These are phyloP conservation scores for Pseudogymnoascus sp. DNA, from an alignment of 2,329 filamentous ascomycete species.

Conservation along the genomic window DNA sequence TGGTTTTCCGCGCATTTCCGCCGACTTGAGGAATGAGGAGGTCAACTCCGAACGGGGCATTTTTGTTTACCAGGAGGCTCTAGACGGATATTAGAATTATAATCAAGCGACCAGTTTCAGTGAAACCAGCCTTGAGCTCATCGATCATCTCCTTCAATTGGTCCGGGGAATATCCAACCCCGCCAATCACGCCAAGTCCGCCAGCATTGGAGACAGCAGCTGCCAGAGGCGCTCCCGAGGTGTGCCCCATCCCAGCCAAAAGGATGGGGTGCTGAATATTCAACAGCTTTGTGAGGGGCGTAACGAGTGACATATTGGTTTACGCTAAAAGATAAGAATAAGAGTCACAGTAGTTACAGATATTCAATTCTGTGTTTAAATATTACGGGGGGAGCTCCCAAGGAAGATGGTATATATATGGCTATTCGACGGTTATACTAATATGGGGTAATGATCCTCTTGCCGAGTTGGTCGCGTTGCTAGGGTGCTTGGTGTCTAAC, in stretches of 20 bases:
- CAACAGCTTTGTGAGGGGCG: slow-evolving; percentile 87
- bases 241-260: slow-evolving; percentile 98
- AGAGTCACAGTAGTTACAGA: neutral
- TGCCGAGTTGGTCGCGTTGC: slow-evolving; percentile 5
- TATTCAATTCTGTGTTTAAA: neutral
- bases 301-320: slow-evolving; percentile 71
- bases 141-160: slow-evolving; percentile 94
- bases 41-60: slow-evolving; percentile 90
- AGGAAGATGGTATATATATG: neutral
- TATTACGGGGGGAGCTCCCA: neutral
- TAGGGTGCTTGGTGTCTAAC: neutral
- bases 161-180: slow-evolving; percentile 89
- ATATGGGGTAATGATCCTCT: neutral
- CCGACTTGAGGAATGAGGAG: slow-evolving; percentile 90
- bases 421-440: neutral
- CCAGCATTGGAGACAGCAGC: slow-evolving; percentile 96
- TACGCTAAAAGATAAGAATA: neutral
- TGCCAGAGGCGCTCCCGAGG: slow-evolving; percentile 89
- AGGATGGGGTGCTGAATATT: slow-evolving; percentile 95
- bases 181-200: slow-evolving; percentile 91
- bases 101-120: slow-evolving; percentile 35
- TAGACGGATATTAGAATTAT: neutral
- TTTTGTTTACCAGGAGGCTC: slow-evolving; percentile 71
- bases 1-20: slow-evolving; percentile 89
- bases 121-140: slow-evolving; percentile 76